Base-by-base conservation (phyloP, 225 moss, liverwort and hornwort species). In the Physcomitrium patens region DNA sequence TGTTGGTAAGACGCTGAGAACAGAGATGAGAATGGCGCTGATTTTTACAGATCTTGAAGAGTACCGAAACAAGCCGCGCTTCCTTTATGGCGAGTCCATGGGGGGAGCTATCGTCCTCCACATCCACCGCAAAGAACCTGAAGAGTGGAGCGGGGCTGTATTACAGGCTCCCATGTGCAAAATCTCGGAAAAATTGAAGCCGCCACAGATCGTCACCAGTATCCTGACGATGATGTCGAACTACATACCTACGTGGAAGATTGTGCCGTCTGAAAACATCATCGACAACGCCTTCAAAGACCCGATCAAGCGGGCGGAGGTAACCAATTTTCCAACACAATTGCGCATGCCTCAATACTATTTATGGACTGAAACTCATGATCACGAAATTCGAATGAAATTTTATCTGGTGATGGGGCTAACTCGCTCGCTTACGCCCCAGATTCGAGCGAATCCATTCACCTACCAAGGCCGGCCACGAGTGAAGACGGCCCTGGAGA, bases 41-140 rank as follows among this genome's bases (percentile, higher is more conserved):
- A 49, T 19, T 54, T 3, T 0, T 8, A 3, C 54, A 85, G 85
- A 85, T 27, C 53, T 26, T 44, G 81, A 81, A 15, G 85, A 79
- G 67, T 85, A 81, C 62, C 60, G 64, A 41, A 76, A 69, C 66
- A 85, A 81, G 50, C 78, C 81, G 11, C 75, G 85, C 61, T 91
- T 91, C 72, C 70, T 91, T 10, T 91, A 89, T 44, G 91, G 91
- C 10, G 91, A 91, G 71, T 91, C 91, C 13, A 83, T 91, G 91
- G 91, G 91, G 22, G 91, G 91, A 73, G 91, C 86, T 7, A 78
- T 89, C 16, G 89, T 79, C 28, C 63, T 91, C 54, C 73, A 86
- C 41, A 56, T 89, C 23, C 86, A 83, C 58, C 77, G 89, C 10
- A 86, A 80, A 67, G 86, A 78, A 23, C 89, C 91, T 1, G 68